Percentiles rank a stretch among this genome's conserved stretches.
phyloP scores from a whole-genome alignment of 495 filamentous ascomycete genomes.

The Mycothermus thermophilus region DNA sequence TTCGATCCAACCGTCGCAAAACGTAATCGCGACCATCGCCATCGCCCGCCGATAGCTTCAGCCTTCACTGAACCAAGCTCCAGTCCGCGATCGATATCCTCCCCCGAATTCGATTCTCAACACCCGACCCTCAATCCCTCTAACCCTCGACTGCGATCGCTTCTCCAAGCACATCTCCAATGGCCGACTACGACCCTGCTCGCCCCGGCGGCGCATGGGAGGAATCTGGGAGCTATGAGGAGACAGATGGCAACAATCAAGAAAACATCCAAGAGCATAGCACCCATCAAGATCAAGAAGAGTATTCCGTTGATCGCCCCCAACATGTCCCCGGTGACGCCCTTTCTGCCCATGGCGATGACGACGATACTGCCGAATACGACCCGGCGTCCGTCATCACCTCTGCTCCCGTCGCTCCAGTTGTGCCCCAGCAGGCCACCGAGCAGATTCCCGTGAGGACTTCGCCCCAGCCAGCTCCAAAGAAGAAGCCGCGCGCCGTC shows the following conservation, averaged over 20 bases:
- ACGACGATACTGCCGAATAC: conserved; percentile 36
- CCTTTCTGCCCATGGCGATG: conserved; percentile 22
- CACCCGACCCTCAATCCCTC: too few species aligned
- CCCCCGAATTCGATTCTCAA: too few species aligned
- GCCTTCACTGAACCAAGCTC: too few species aligned
- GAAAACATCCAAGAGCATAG: conserved; percentile 42
- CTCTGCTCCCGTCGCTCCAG: conserved; percentile 7
- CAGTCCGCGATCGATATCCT: too few species aligned
- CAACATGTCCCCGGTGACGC: conserved; percentile 32
- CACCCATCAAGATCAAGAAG: conserved; percentile 29
- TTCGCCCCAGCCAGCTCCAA: conserved; percentile 15
- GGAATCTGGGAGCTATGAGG: conserved; percentile 41
- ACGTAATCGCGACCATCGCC: too few species aligned
- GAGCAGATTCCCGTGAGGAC: conserved; percentile 1
- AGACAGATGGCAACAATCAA: conserved; percentile 32
- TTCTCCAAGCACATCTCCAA: too few species aligned
- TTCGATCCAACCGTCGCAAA: too few species aligned
- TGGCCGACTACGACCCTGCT: conserved; percentile 26
- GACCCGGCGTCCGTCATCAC: conserved; percentile 38
- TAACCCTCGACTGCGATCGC: too few species aligned
- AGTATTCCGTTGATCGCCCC: conserved; percentile 33
- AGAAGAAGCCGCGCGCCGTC: conserved; percentile 57
- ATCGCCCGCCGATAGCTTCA: too few species aligned
- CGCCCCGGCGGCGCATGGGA: conserved; percentile 26
- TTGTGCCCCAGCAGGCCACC: too few species aligned